Base-by-base conservation (phyloP, 192 early-diverging fungal species). In the Podila verticillata region DNA sequence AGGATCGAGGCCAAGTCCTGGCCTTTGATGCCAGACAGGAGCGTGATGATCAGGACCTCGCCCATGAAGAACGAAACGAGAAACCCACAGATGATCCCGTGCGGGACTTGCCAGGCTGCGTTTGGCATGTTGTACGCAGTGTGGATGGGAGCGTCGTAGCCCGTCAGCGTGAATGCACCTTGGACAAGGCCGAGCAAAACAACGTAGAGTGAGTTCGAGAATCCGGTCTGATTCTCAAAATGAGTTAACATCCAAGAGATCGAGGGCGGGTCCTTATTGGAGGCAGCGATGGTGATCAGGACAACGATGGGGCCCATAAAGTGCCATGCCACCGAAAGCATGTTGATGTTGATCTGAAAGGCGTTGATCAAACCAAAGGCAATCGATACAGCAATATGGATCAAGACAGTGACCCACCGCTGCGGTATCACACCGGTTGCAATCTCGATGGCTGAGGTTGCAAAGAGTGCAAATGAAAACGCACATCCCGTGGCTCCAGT, bases 141-240 rank as follows among this genome's bases (percentile, higher is more conserved):
- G 34, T 78, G 75, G n/a, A 78, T 78, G 0, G 75, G 75, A 2
- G 75, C 68, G 28, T 78, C 75, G 22, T 71, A 78, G 36, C 68
- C 68, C 2, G 75, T 66, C 59, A 71, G 34, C 19, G 68, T 71
- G n/a, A 71, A 71, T 30, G 75, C 61, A 17, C 68, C 75, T 64
- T 75, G 82, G 24, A 70, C 29, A 4, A 83, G 31, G 6, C 82
- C 82, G 4, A 83, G 34, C 1, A 83, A 67, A 1, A 57, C 29
- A 2, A 73, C 82, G 58, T 78, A 78, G 15, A 68, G 58, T 12
- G 71, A 58, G 13, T 62, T 73, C 10, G 58, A 59, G 67, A 74
- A 83, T 20, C 82, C 82, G 47, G 82, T 78, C 29, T 83, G 62
- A 30, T 83, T 83, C 47, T 83, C 82, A 64, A 78, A 83, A 35